Conservation (phyloP, 2,329 filamentous ascomycete species). For the Fusarium begoniae region DNA sequence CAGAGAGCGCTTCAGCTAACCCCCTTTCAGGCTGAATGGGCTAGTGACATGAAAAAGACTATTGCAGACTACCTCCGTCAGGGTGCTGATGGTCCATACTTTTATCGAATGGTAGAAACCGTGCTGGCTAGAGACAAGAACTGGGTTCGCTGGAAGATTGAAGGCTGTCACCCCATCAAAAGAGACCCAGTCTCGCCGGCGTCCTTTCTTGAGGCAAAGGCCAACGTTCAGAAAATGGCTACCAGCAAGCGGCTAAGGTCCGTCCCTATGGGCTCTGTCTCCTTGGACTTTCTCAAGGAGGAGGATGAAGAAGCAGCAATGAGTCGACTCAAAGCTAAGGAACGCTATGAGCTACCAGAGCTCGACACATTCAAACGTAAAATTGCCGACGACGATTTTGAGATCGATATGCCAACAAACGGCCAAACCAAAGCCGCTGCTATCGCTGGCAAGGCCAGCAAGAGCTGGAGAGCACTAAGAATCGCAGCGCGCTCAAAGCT, state of each 20-base stretch:
- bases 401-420: conserved; percentile 82
- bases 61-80: conserved; percentile 87
- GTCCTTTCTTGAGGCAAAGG: conserved; percentile 75
- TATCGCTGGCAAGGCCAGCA: conserved; percentile 81
- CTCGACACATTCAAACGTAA: conserved; percentile 75
- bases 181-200: conserved; percentile 74
- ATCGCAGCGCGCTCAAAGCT: conserved; percentile 80
- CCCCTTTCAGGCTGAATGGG: conserved; percentile 77
- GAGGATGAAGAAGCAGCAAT: conserved; percentile 67
- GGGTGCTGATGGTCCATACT: conserved; percentile 87
- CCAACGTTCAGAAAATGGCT: conserved; percentile 71
- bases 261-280: conserved; percentile 75
- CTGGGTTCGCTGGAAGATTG: conserved; percentile 98
- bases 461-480: conserved; percentile 88
- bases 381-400: conserved; percentile 83
- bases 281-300: conserved; percentile 81
- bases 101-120: conserved; percentile 95
- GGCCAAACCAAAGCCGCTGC: conserved; percentile 64
- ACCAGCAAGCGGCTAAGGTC: conserved; percentile 76
- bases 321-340: conserved; percentile 72
- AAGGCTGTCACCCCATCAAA: conserved; percentile 89
- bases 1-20: conserved; percentile 9
- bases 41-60: conserved; percentile 75
- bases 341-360: conserved; percentile 74
- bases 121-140: conserved; percentile 96